Conservation (phyloP, 257 asterid genomes). For the Salvia hispanica region DNA sequence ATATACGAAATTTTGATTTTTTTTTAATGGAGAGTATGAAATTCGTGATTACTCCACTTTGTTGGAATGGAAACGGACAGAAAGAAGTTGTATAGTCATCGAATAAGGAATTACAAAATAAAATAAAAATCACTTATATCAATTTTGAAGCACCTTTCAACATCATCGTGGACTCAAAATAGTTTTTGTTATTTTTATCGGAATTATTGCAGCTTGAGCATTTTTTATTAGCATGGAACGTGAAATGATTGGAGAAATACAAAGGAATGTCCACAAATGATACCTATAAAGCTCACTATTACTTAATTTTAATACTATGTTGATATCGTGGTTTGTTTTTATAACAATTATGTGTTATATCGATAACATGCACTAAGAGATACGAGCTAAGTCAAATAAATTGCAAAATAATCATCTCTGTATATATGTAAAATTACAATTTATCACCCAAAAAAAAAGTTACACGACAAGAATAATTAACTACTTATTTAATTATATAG, state of each 20-base stretch:
- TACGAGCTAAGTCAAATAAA: background rate
- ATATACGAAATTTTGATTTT: background rate
- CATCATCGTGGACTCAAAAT: constrained; percentile 33
- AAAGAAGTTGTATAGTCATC: constrained; percentile 25
- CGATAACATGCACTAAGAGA: background rate
- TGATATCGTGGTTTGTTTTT: background rate
- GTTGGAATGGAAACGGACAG: constrained; percentile 33
- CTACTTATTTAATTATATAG: too few species aligned
- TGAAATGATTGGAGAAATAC: constrained; percentile 33
- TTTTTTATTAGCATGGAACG: constrained; percentile 34
- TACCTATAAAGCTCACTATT: constrained; percentile 19
- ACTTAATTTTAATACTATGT: background rate
- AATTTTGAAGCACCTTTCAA: constrained; percentile 37
- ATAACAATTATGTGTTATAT: background rate
- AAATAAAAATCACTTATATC: constrained; percentile 21
- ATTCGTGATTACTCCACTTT: constrained; percentile 28
- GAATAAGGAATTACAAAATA: constrained; percentile 1
- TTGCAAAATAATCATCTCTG: background rate
- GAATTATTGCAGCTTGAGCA: constrained; percentile 32
- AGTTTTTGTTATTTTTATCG: constrained; percentile 18
- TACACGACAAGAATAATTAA: too few species aligned
- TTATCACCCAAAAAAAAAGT: too few species aligned
- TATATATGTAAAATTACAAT: background rate
- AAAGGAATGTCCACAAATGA: constrained; percentile 33
- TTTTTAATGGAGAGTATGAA: background rate